Conservation (phyloP, 495 filamentous ascomycete species). For the Annulohypoxylon maeteangense region DNA sequence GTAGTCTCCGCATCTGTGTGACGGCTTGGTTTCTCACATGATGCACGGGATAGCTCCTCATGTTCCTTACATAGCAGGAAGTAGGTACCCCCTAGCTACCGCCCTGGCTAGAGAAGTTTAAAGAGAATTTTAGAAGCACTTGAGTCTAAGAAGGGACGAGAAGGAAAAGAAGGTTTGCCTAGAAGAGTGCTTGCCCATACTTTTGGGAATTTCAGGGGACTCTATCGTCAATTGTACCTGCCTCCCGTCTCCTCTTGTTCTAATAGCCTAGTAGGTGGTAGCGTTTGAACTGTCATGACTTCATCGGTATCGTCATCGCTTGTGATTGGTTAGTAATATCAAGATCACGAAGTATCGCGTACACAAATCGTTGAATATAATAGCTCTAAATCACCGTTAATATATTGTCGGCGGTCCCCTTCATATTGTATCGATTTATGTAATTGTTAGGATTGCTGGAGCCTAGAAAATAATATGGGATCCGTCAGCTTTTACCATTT, state of each 20-base stretch:
- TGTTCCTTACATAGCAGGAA: not conserved
- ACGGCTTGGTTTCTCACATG: slow-evolving; percentile 22
- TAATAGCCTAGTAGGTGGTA: slow-evolving; percentile 15
- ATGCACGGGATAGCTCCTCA: slow-evolving; percentile 10
- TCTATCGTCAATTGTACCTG: slow-evolving; percentile 21
- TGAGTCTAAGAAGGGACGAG: not conserved
- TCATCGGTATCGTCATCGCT: slow-evolving; percentile 20
- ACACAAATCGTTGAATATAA: not conserved
- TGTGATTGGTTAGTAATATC: slow-evolving; percentile 24
- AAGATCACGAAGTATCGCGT: slow-evolving; percentile 15
- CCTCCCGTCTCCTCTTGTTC: slow-evolving; percentile 2
- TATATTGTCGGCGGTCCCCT: not conserved
- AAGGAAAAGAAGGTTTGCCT: slow-evolving; percentile 23
- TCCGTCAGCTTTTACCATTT: slow-evolving; percentile 16
- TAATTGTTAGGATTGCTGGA: slow-evolving; percentile 10
- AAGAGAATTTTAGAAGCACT: not conserved
- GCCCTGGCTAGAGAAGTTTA: not conserved
- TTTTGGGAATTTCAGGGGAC: slow-evolving; percentile 14
- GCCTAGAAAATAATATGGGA: slow-evolving; percentile 11
- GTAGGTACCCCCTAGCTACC: not conserved
- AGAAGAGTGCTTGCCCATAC: slow-evolving; percentile 1
- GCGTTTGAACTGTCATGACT: slow-evolving; percentile 27
- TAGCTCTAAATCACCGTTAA: not conserved
- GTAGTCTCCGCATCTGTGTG: slow-evolving; percentile 24
- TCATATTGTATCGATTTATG: not conserved